These are phyloP conservation scores for Neonectria hederae DNA, from an alignment of 2,329 filamentous ascomycete genomes.

Conservation along the genomic window DNA sequence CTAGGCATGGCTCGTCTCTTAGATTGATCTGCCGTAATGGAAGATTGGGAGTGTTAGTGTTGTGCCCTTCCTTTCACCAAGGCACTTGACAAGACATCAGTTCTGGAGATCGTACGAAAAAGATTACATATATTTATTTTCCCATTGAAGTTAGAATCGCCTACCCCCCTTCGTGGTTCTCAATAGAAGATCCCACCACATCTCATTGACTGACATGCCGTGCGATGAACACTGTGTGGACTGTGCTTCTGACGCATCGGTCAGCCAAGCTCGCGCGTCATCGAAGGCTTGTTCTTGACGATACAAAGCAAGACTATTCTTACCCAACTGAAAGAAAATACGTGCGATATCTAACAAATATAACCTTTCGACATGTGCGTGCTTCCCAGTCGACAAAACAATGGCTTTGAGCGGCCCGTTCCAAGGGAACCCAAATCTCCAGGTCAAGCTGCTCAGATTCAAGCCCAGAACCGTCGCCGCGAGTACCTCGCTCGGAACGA, in stretches of 20 bases:
- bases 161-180: background rate
- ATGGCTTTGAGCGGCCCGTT: constrained; percentile 48
- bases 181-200: background rate
- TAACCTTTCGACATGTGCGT: background rate
- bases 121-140: background rate
- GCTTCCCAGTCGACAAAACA: background rate
- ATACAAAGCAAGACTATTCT: background rate
- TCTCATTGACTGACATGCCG: background rate
- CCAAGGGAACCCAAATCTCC: constrained; percentile 57
- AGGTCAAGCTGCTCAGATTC: constrained; percentile 57
- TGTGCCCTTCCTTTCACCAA: background rate
- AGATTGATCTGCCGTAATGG: background rate
- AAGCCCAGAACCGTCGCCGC: constrained; percentile 78
- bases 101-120: background rate
- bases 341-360: background rate
- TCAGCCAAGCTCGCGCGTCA: background rate
- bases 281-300: background rate
- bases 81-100: background rate
- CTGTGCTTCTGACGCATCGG: background rate
- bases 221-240: background rate
- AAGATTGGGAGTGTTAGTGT: background rate
- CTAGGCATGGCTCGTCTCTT: background rate
- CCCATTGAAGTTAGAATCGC: background rate
- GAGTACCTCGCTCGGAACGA: constrained; percentile 79
- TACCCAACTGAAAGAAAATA: background rate